Base-by-base conservation (phyloP, 495 filamentous ascomycete species). In the Aspergillus cavernicola region DNA sequence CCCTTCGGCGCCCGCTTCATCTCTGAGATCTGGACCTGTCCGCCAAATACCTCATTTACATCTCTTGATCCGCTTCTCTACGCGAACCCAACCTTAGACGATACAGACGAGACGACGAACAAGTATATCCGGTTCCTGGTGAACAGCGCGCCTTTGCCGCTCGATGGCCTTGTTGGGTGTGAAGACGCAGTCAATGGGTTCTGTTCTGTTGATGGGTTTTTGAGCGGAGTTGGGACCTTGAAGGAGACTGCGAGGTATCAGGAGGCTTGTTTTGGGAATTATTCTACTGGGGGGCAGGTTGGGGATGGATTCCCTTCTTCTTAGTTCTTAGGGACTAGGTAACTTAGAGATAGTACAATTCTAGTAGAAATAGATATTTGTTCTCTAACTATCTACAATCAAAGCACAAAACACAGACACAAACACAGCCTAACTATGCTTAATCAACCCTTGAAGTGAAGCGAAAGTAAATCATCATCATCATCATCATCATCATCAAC, bases 1-100 rank as follows among this genome's bases (percentile, higher is more conserved):
- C 83, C 84, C 4, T 88, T 87, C 58, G 83, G 74, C 11, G 82
- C 80, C 0, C 69, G 83, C 4, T 65, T 88, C 2, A 78, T 85
- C 57, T 84, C 85, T 12, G 84, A 88, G 59, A 66, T 88, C 48
- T 70, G 66, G 66, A 66, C 55, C 11, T 68, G 66, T 45, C 67
- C 67, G 11, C 11, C 49, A 7, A 32, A 58, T 16, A 15, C 33
- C 3, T 48, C 49, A 0, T 55, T 66, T 20, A 28, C 50, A 0
- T 10, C 53, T 3, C 32, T 70, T 31, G 60, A 61, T 23, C 59
- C 54, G 0, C 53, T 63, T 4, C 43, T 65, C 9, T 70, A 70
- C 32, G 40, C n/a, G 10, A 70, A 70, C 52, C 67, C 66, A 10
- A 35, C 33, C 28, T 16, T 68, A 0, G 28, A 52, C 0, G 39